Evolutionary conservation across 1,284 basidiomycete genomes (phyloP), one percentile per base, ranked within the genome.

Genomic region (Mycena citricolor): DNA sequence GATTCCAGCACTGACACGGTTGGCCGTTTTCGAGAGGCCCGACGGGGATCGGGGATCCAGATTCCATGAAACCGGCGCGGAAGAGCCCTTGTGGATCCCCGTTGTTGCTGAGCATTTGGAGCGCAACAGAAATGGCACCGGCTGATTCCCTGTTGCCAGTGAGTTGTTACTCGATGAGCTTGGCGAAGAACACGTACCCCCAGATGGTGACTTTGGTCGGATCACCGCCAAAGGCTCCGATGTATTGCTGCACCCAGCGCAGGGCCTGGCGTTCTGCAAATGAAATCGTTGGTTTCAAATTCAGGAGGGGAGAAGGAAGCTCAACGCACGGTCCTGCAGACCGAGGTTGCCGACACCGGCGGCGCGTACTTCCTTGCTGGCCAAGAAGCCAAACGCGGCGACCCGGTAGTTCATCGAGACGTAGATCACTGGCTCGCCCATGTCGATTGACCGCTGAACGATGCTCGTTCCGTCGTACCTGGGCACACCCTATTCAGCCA

Each of bases 241-340:
- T 81, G 55, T 86, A 81, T 55, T 77, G 69, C 49, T 83, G 76
- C 0, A 86, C 65, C 83, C 83, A 87, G 47, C 76, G 58, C 12
- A 88, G 59, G 0, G 79, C 80, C 29, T 68, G 56, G 12, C 72
- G 69, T 55, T 79, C 76, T 79, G 32, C 8, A 42, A 36, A 26
- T 28, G 11, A 17, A n/a, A 47, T 21, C 26, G n/a, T 20, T 13
- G 36, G 21, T 8, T 31, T 23, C 33, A 20, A n/a, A 32, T 29
- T 10, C 20, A 37, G 10, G 5, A 17, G 24, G 8, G 19, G 13
- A 21, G 16, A 16, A n/a, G n/a, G n/a, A n/a, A n/a, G n/a, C n/a
- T 22, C 34, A 12, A 52, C 62, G 49, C 46, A 69, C 66, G 68
- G 50, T 70, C 67, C 46, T 63, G 59, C 6, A 74, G 55, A 6